Percentiles rank a stretch among this genome's conserved stretches.
These are phyloP conservation scores for Tricholoma hemisulphureum DNA, from an alignment of 768 basidiomycete genomes.

Conservation along the genomic window DNA sequence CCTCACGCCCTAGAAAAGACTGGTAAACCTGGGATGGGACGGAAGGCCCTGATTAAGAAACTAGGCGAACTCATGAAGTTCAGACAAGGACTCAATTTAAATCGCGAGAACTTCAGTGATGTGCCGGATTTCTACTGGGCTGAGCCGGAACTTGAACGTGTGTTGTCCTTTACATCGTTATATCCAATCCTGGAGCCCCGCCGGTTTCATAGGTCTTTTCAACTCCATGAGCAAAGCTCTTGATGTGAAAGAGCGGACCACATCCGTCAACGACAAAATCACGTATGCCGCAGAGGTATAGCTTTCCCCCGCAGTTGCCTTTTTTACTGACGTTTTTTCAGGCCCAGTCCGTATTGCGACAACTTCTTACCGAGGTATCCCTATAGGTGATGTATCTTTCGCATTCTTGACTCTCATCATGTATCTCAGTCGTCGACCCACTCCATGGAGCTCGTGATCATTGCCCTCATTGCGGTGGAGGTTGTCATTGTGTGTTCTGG, in stretches of 20 bases:
- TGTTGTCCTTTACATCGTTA: constrained; percentile 16
- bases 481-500: constrained; percentile 73
- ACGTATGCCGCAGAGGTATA: constrained; percentile 82
- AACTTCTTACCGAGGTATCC: constrained; percentile 80
- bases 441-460: constrained; percentile 95
- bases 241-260: constrained; percentile 80
- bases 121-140: constrained; percentile 94
- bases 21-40: constrained; percentile 79
- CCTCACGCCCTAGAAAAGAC: constrained; percentile 75
- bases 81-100: constrained; percentile 88
- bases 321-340: constrained; percentile 24
- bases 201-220: constrained; percentile 61
- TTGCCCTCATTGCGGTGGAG: constrained; percentile 90
- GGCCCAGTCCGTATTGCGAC: constrained; percentile 86
- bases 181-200: neutral
- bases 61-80: constrained; percentile 90
- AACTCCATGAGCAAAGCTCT: constrained; percentile 81
- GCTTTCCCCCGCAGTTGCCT: neutral
- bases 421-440: constrained; percentile 72
- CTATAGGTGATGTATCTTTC: neutral
- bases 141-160: constrained; percentile 86
- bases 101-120: constrained; percentile 84
- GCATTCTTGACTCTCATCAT: constrained; percentile 4
- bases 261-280: constrained; percentile 87
- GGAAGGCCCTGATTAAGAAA: constrained; percentile 86